phyloP scores from a whole-genome alignment of 2,329 filamentous ascomycete genomes.

The Endocalyx cinctus region DNA sequence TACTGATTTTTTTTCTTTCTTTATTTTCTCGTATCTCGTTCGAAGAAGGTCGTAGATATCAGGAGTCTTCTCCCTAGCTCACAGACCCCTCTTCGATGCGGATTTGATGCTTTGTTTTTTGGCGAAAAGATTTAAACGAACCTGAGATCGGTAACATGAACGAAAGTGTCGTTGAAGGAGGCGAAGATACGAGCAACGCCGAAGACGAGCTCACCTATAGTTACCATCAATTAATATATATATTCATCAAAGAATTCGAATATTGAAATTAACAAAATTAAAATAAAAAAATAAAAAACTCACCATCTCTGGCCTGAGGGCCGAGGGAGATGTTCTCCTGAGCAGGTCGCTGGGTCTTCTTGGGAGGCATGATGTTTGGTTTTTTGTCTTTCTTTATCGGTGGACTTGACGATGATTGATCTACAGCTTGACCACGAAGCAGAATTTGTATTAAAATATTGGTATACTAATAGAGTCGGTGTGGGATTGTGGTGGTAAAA shows the following conservation, averaged over 20 bases:
- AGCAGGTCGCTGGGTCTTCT: conserved; percentile 77
- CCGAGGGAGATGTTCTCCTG: conserved; percentile 99
- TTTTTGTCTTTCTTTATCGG: conserved; percentile 21
- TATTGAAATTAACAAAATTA: too few species aligned
- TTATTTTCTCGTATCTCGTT: not conserved
- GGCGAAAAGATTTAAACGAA: conserved; percentile 45
- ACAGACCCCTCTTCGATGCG: too few species aligned
- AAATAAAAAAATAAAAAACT: conserved; percentile 26
- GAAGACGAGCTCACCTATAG: conserved; percentile 87
- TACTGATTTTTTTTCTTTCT: conserved; percentile 11
- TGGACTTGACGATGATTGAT: conserved; percentile 26
- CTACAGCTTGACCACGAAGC: conserved; percentile 11
- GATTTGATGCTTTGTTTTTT: too few species aligned
- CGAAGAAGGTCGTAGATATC: too few species aligned
- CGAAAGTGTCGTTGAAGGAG: conserved; percentile 90
- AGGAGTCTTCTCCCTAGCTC: too few species aligned
- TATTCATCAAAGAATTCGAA: too few species aligned
- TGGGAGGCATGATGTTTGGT: conserved; percentile 79
- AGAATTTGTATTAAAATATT: conserved; percentile 6
- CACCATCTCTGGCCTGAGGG: conserved; percentile 93
- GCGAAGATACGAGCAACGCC: conserved; percentile 98
- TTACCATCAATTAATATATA: too few species aligned
- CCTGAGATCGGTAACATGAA: conserved; percentile 99
- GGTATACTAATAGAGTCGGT: conserved; percentile 7
- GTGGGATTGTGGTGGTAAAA: conserved; percentile 6